Percentiles rank a stretch among this genome's conserved stretches.
These are phyloP conservation scores for Trichoderma polysporum DNA, from an alignment of 2,329 filamentous ascomycete genomes.

Conservation along the genomic window DNA sequence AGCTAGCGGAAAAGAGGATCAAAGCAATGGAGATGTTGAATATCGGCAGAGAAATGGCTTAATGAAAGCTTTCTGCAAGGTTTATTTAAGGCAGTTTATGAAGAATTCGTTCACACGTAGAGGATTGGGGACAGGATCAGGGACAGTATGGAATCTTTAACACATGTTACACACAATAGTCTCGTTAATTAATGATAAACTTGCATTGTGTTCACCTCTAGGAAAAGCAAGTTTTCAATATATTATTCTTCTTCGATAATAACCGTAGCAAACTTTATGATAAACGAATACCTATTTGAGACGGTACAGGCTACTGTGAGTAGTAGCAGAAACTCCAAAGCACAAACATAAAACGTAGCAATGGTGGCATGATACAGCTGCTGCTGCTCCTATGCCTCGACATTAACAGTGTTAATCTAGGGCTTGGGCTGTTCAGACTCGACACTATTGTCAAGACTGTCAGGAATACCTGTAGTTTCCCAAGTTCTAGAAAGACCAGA, in stretches of 20 bases:
- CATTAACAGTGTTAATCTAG: background rate
- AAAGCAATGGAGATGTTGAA: background rate
- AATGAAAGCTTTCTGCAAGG: background rate
- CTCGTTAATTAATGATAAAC: background rate
- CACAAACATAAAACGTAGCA: background rate
- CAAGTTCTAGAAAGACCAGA: background rate
- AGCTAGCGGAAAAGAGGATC: background rate
- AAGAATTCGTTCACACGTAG: too few relatives aligned
- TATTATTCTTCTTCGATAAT: background rate
- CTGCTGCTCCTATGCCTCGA: too few relatives aligned
- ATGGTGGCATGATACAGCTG: background rate
- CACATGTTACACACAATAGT: background rate
- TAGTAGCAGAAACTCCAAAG: background rate
- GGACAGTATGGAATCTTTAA: too few relatives aligned
- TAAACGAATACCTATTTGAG: too few relatives aligned
- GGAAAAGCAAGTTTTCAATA: background rate
- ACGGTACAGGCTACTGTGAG: background rate
- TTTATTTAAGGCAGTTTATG: background rate
- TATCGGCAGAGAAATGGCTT: too few relatives aligned
- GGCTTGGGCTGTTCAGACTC: too few relatives aligned
- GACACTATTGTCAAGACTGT: background rate
- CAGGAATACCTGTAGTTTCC: background rate
- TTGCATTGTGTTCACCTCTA: background rate
- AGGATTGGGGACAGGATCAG: too few relatives aligned
- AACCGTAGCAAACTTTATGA: background rate